Conservation (phyloP, 116 monocot species). For the Papilionanthe hybrid region DNA sequence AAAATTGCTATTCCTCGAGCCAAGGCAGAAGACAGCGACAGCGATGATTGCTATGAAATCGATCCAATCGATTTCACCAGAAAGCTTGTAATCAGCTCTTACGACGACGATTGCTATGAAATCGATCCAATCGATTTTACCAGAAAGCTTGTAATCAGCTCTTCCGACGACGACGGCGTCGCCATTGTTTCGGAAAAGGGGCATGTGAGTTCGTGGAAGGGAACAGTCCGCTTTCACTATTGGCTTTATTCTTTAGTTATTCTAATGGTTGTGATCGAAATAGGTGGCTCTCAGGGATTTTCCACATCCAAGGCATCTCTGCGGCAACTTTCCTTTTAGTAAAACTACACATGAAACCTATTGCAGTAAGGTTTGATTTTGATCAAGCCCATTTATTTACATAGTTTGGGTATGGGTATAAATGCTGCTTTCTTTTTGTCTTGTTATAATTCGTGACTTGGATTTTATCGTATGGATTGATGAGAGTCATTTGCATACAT, state of each 20-base stretch:
- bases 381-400: neutral
- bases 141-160: neutral
- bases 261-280: neutral
- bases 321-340: slow-evolving; percentile 36
- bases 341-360: slow-evolving; percentile 23
- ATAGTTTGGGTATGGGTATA: neutral
- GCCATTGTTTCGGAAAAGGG: neutral
- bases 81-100: neutral
- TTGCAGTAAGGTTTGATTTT: slow-evolving; percentile 21
- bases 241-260: neutral
- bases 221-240: neutral
- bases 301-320: slow-evolving; percentile 50
- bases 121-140: too few relatives aligned
- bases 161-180: neutral
- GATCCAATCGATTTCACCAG: slow-evolving; percentile 8
- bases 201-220: neutral
- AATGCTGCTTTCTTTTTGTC: neutral
- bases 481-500: too few relatives aligned
- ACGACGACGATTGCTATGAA: too few relatives aligned
- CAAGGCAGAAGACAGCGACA: neutral
- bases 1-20: neutral
- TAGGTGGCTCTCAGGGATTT: slow-evolving; percentile 46
- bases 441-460: too few relatives aligned
- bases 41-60: slow-evolving; percentile 10
- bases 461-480: too few relatives aligned